phyloP scores from a whole-genome alignment of 495 filamentous ascomycete genomes.

The Peziza echinospora region DNA sequence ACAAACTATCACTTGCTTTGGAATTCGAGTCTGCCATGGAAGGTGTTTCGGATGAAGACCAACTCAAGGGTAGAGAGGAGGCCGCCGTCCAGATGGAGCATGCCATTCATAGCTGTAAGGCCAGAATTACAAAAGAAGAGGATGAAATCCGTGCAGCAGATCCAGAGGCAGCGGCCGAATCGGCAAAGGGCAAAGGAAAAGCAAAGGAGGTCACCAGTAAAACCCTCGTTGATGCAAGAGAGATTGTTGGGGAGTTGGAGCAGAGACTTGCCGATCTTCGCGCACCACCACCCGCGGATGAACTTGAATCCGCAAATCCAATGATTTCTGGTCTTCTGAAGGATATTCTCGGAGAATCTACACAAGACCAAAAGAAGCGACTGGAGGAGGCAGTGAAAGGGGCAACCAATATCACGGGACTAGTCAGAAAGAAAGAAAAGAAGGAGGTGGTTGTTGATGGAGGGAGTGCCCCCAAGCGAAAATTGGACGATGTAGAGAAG shows the following conservation, averaged over 20 bases:
- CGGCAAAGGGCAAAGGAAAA: constrained; percentile 21
- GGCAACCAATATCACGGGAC: constrained; percentile 64
- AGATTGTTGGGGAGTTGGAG: constrained; percentile 74
- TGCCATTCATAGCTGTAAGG: constrained; percentile 57
- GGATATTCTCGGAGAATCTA: constrained; percentile 30
- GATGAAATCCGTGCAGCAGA: constrained; percentile 33
- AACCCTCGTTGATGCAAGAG: constrained; percentile 62
- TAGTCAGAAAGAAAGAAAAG: constrained; percentile 58
- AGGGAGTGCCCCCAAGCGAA: not conserved
- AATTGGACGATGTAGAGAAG: not conserved
- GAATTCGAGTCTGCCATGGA: constrained; percentile 44
- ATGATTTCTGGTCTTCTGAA: constrained; percentile 10
- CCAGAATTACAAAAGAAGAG: constrained; percentile 55
- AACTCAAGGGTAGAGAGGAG: constrained; percentile 44
- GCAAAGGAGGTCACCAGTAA: constrained; percentile 33
- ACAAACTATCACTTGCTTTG: constrained; percentile 81
- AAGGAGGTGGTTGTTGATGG: constrained; percentile 1
- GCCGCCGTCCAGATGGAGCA: constrained; percentile 57
- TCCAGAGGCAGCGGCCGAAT: constrained; percentile 28
- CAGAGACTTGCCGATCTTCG: constrained; percentile 33
- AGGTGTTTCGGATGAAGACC: constrained; percentile 31
- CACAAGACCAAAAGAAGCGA: constrained; percentile 36
- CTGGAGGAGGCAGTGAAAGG: constrained; percentile 57
- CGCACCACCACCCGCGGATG: constrained; percentile 8
- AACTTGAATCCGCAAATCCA: constrained; percentile 12